A percentile compares a stretch with the other conserved stretches of the same genome.
phyloP scores from a whole-genome alignment of 306 rosid genomes.

The Arachis hypogaea region DNA sequence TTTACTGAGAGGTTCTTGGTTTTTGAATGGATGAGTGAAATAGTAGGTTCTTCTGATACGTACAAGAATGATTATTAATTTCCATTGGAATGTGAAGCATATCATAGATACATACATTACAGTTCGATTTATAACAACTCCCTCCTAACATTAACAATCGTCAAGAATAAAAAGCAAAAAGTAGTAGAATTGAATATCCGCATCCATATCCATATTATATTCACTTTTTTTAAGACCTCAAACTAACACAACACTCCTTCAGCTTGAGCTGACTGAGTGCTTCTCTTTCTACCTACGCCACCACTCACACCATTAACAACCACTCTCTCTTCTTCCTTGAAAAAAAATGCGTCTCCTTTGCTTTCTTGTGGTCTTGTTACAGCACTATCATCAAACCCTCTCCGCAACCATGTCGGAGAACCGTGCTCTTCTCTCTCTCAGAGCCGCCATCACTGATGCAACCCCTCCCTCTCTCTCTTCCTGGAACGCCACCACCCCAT shows the following conservation, averaged over 20 bases:
- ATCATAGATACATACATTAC: not conserved
- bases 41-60: no score
- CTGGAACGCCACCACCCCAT: slow-evolving; percentile 62
- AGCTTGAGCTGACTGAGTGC: not conserved
- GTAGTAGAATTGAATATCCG: not conserved
- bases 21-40: no score
- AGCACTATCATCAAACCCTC: slow-evolving; percentile 33
- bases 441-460: slow-evolving; percentile 52
- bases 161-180: not conserved
- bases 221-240: not conserved
- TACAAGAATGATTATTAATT: not conserved
- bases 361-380: slow-evolving; percentile 39
- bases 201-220: no score
- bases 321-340: not conserved
- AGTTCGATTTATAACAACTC: not conserved
- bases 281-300: slow-evolving; percentile 18
- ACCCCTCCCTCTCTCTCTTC: slow-evolving; percentile 59
- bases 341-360: slow-evolving; percentile 53
- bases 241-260: not conserved
- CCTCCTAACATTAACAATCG: not conserved
- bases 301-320: not conserved
- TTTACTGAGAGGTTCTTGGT: no score
- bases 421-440: slow-evolving; percentile 74
- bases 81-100: not conserved
- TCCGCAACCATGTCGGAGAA: slow-evolving; percentile 51